phyloP scores from a whole-genome alignment of 768 basidiomycete species.

The Tylopilus felleus region DNA sequence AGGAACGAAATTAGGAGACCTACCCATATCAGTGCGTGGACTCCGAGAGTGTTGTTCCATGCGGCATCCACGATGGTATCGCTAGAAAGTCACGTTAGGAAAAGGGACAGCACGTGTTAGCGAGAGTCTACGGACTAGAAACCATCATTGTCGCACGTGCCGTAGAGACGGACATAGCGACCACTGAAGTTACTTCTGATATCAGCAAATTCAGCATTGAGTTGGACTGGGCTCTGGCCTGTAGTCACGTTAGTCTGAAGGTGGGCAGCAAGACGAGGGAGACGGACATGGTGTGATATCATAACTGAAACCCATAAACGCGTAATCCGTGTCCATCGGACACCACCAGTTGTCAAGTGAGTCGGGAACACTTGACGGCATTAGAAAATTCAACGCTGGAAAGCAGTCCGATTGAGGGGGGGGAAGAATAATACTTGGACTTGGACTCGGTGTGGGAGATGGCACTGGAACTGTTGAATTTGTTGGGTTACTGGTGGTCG shows the following conservation, averaged over 20 bases:
- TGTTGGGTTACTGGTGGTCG: neutral
- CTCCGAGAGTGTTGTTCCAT: conserved; percentile 61
- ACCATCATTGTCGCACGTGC: conserved; percentile 37
- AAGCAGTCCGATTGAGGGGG: conserved; percentile 26
- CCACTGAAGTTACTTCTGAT: conserved; percentile 58
- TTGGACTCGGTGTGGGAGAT: neutral
- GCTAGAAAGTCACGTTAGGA: conserved; percentile 22
- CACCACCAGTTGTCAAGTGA: conserved; percentile 64
- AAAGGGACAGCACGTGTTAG: conserved; percentile 13
- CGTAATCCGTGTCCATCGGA: conserved; percentile 58
- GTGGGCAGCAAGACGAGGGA: neutral
- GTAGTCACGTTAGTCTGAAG: neutral
- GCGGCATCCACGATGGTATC: conserved; percentile 66
- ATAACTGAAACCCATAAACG: conserved; percentile 75
- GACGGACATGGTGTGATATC: conserved; percentile 61
- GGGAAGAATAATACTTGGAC: neutral
- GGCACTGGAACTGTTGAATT: neutral
- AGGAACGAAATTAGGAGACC: conserved; percentile 9
- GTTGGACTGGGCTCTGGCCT: conserved; percentile 56
- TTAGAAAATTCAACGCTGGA: conserved; percentile 45
- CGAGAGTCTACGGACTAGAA: conserved; percentile 34
- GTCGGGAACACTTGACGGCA: conserved; percentile 48
- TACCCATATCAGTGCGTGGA: conserved; percentile 75
- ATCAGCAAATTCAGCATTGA: conserved; percentile 57
- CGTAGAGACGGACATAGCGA: conserved; percentile 59